Percentiles rank a stretch among this genome's conserved stretches.
Evolutionary conservation across 2,329 filamentous ascomycete genomes (phyloP).

Genomic region (Monosporascus sp.): DNA sequence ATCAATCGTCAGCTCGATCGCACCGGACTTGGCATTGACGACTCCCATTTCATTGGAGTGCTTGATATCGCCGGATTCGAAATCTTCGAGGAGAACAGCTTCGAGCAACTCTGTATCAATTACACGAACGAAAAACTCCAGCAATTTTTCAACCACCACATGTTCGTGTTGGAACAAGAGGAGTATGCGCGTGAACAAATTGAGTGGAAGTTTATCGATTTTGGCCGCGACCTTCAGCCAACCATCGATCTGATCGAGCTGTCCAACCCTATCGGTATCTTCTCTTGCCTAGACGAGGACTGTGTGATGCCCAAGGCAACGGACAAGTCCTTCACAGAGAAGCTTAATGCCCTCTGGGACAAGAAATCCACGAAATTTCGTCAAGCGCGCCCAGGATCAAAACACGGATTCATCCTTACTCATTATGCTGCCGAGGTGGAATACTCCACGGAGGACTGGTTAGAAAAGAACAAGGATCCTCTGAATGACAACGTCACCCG

Average conservation of each 20-base stretch:
- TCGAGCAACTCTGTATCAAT: constrained; percentile 98
- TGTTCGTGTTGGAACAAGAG: constrained; percentile 98
- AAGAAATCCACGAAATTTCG: constrained; percentile 93
- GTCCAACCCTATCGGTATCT: constrained; percentile 95
- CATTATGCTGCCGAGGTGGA: constrained; percentile 98
- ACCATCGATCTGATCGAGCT: constrained; percentile 97
- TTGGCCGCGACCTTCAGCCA: constrained; percentile 91
- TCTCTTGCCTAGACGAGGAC: constrained; percentile 96
- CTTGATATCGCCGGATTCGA: constrained; percentile 99
- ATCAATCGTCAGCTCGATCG: constrained; percentile 91
- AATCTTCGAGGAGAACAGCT: constrained; percentile 97
- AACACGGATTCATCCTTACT: constrained; percentile 87
- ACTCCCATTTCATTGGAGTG: constrained; percentile 94
- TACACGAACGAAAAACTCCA: constrained; percentile 99
- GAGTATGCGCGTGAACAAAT: constrained; percentile 97
- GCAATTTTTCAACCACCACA: constrained; percentile 99
- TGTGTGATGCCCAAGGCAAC: constrained; percentile 99
- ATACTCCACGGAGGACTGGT: constrained; percentile 89
- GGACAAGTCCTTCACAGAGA: constrained; percentile 94
- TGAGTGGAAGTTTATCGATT: constrained; percentile 99
- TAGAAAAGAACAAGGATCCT: constrained; percentile 99
- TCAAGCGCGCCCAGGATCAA: constrained; percentile 66
- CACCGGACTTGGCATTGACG: constrained; percentile 75
- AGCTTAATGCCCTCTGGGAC: constrained; percentile 94
- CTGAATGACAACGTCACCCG: constrained; percentile 95